These are phyloP conservation scores for Trichosporon sp. DNA, from an alignment of 1,284 basidiomycete species.

Conservation along the genomic window DNA sequence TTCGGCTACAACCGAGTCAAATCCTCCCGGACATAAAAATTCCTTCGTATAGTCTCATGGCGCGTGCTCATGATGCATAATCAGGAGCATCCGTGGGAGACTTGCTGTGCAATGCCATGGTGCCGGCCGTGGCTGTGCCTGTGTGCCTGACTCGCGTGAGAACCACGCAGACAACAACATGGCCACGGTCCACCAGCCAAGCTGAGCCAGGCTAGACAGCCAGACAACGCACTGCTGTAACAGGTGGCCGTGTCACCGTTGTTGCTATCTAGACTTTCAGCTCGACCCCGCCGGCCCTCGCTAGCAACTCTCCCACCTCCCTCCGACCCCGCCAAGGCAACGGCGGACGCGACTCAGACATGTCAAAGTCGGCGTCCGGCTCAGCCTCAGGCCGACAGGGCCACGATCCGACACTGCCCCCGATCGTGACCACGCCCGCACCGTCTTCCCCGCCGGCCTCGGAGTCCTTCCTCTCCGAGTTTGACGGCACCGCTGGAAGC, in stretches of 20 bases:
- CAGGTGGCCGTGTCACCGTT: background rate
- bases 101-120: too few relatives aligned
- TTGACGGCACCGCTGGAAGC: constrained; percentile 51
- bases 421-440: constrained; percentile 32
- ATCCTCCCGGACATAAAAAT: constrained; percentile 12
- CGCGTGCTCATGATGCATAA: background rate
- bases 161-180: constrained; percentile 13
- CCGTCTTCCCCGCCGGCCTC: constrained; percentile 51
- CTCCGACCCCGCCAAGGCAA: constrained; percentile 11
- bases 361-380: constrained; percentile 38
- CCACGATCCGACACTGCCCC: constrained; percentile 26
- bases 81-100: background rate
- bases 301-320: background rate
- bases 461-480: constrained; percentile 52
- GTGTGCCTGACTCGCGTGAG: constrained; percentile 2
- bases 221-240: background rate
- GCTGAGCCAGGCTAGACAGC: background rate
- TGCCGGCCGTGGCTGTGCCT: constrained; percentile 7
- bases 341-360: constrained; percentile 25
- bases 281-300: background rate
- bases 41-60: background rate
- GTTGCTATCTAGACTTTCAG: background rate
- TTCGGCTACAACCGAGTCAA: constrained; percentile 17
- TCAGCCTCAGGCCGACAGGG: constrained; percentile 15
- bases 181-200: background rate